Evolutionary conservation across 345 rosid species (phyloP), one percentile per base, ranked within the genome.

Genomic region (Eucalyptus globulus): DNA sequence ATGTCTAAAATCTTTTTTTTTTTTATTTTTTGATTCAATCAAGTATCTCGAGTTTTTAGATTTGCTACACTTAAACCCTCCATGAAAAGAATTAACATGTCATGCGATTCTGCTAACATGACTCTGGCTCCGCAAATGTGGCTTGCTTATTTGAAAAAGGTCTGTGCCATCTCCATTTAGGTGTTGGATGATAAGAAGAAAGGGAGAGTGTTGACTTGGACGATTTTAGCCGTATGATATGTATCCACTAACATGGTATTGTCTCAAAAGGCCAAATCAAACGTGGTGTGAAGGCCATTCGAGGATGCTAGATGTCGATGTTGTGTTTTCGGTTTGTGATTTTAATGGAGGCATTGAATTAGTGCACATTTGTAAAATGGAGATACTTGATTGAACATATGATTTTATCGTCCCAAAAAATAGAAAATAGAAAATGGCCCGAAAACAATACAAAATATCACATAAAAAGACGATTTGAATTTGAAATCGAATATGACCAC

Each of bases 401-500:
- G 22, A 5, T 69, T 69, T 16, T 0, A 0, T 16, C 4, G 80
- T 31, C 22, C 80, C 22, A 12, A 16, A 17, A 31, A 17, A 31
- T 69, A 17, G 13, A 34, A 31, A 16, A 8, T 1, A 0, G 1
- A 3, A 31, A 1, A 3, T 69, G 0, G 44, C 44, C 26, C 1
- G 2, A 5, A 9, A 69, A n/a, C 37, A n/a, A 29, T 4, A n/a
- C 0, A 5, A 6, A 65, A 14, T 19, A n/a, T 12, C 76, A 14
- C 21, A n/a, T 65, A 15, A 65, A n/a, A 65, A 65, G 19, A n/a
- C 0, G 0, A 14, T 7, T 65, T 0, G 17, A 14, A 65, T 65
- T n/a, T 0, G 2, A 65, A 65, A 3, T 11, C 2, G 1, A 60
- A 1, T 12, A 11, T 13, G 8, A 29, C 15, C 21, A 7, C 0